phyloP scores from a whole-genome alignment of 2,329 filamentous ascomycete genomes.

The Claviceps digitariae region DNA sequence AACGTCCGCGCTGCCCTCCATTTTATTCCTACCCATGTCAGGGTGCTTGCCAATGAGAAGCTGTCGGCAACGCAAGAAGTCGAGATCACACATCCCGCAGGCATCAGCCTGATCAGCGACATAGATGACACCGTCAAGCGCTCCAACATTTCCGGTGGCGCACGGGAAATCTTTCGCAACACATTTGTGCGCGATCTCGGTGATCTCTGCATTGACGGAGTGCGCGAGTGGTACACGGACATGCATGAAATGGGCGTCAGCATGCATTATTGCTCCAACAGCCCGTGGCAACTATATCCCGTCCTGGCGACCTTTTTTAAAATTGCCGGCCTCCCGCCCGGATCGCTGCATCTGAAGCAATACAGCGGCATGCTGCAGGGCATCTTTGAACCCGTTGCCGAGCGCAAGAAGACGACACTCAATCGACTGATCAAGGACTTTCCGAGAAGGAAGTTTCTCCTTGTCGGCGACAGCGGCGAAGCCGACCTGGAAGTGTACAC shows the following conservation, averaged over 20 bases:
- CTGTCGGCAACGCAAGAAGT: constrained; percentile 72
- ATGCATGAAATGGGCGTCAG: constrained; percentile 70
- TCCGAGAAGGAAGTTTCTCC: constrained; percentile 73
- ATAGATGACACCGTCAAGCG: constrained; percentile 97
- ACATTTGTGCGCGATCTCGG: constrained; percentile 79
- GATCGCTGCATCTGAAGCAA: constrained; percentile 90
- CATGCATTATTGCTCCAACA: constrained; percentile 98
- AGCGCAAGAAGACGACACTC: constrained; percentile 80
- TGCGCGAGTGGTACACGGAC: constrained; percentile 75
- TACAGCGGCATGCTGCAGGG: constrained; percentile 96
- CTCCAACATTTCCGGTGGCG: constrained; percentile 76
- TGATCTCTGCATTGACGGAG: constrained; percentile 74
- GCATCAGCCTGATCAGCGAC: constrained; percentile 89
- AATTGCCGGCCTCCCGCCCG: constrained; percentile 64
- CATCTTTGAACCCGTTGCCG: constrained; percentile 93
- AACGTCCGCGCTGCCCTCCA: constrained; percentile 64
- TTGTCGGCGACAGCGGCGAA: constrained; percentile 92
- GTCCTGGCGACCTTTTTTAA: constrained; percentile 77
- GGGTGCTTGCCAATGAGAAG: constrained; percentile 74
- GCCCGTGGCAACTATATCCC: constrained; percentile 93
- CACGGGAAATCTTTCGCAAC: constrained; percentile 91
- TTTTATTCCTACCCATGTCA: constrained; percentile 80
- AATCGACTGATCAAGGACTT: constrained; percentile 82
- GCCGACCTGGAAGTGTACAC: constrained; percentile 96
- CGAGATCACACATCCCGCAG: constrained; percentile 59